Evolutionary conservation across 805 yeast genomes (phyloP), one percentile per base, ranked within the genome.

Genomic region (Sugiyamaella boreocaroliniensis): DNA sequence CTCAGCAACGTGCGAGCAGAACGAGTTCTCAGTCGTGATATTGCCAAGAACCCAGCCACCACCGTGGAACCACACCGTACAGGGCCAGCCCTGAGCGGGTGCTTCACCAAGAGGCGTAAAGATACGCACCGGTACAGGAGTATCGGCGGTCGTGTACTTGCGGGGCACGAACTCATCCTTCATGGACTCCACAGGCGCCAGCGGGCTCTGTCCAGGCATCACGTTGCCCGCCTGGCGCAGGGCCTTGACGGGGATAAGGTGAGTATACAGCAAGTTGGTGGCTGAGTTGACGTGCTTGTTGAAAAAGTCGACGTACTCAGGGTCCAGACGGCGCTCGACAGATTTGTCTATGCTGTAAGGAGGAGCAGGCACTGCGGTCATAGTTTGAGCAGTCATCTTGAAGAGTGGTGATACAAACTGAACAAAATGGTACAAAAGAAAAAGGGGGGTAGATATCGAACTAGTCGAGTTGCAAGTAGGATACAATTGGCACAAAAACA

Each of bases 11-110:
- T 72, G 70, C 2, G 77, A 68, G 55, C 77, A 74, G 58, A 64
- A 71, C 1, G 74, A 67, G 62, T 75, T 73, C 52, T 74, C 77
- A 12, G 77, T 68, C 51, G 51, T 57, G 42, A 74, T 66, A 50
- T 64, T 64, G 1, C 77, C 77, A 15, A 73, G 61, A 1, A 69
- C 74, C 72, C 75, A 74, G 1, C 77, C 77, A 29, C 78, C 77
- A 19, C 77, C 78, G 53, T 74, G 78, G 62, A 58, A 71, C 69
- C 70, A 72, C 29, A 74, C 53, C 40, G 66, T 61, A 18, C 69
- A 58, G 10, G 76, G 76, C 69, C 69, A 71, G 10, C 75, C 76
- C 7, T 52, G 62, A 11, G 43, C 59, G 2, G 76, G 76, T 9
- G 62, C 58, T 16, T 62, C 67, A 5, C 69, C 72, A 16, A 62